These are phyloP conservation scores for Blastobotrys proliferans DNA, from an alignment of 1,139 yeast genomes.

Conservation along the genomic window DNA sequence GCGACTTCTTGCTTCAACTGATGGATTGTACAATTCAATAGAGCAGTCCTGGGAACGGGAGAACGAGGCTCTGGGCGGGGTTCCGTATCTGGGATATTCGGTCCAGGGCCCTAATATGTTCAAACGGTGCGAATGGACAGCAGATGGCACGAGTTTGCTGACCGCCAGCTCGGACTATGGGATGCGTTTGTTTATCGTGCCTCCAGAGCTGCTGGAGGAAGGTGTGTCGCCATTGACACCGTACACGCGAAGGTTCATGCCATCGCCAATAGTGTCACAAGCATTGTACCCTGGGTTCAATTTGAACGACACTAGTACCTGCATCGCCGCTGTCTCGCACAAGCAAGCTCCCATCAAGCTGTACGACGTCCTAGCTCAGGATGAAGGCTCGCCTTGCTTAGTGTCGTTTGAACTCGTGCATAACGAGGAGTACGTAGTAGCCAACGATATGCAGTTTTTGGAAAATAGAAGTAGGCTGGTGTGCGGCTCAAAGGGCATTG, in stretches of 20 bases:
- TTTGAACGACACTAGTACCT: slow-evolving; percentile 20
- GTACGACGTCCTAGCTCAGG: slow-evolving; percentile 20
- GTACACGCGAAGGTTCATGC: slow-evolving; percentile 23
- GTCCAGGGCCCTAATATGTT: not conserved
- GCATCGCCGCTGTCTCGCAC: slow-evolving; percentile 25
- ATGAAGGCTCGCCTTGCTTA: slow-evolving; percentile 18
- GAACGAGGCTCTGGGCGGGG: too few species aligned
- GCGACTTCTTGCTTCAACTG: too few species aligned
- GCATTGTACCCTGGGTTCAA: slow-evolving; percentile 28
- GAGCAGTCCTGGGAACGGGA: too few species aligned
- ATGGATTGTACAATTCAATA: too few species aligned
- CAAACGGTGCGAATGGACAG: slow-evolving; percentile 28
- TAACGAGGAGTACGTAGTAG: slow-evolving; percentile 19
- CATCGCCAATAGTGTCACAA: slow-evolving; percentile 25
- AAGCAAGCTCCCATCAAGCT: slow-evolving; percentile 31
- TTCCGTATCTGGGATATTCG: too few species aligned
- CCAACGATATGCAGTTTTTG: slow-evolving; percentile 19
- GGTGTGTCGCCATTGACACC: slow-evolving; percentile 22
- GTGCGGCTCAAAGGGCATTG: slow-evolving; percentile 23
- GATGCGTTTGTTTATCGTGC: slow-evolving; percentile 30
- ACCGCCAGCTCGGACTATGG: slow-evolving; percentile 31
- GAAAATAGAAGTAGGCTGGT: slow-evolving; percentile 9
- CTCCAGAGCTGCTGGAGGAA: slow-evolving; percentile 25
- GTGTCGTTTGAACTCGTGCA: slow-evolving; percentile 25
- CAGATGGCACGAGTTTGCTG: slow-evolving; percentile 32